Conservation (phyloP, 1,284 basidiomycete genomes). For the Volvariella volvacea region DNA sequence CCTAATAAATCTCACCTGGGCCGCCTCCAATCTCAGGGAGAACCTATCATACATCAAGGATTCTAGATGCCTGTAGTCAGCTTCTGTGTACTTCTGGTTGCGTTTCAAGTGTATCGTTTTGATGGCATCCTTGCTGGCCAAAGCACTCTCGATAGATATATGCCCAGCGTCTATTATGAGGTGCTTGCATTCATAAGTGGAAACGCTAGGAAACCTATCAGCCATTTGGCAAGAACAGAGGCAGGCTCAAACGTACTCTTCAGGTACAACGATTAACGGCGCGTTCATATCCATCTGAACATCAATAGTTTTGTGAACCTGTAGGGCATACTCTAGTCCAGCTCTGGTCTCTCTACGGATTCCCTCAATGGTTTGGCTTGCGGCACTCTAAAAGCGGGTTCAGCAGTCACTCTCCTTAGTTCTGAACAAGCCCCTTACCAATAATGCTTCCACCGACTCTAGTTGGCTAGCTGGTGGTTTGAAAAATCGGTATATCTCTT, state of each 20-base stretch:
- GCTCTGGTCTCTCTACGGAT: constrained; percentile 93
- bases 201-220: constrained; percentile 47
- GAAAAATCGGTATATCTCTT: constrained; percentile 90
- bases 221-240: background rate
- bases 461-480: constrained; percentile 93
- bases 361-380: constrained; percentile 92
- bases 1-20: constrained; percentile 49
- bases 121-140: constrained; percentile 82
- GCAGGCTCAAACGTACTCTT: constrained; percentile 59
- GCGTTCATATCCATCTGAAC: constrained; percentile 96
- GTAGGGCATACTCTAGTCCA: constrained; percentile 89
- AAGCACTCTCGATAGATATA: constrained; percentile 87
- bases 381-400: too few relatives aligned
- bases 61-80: constrained; percentile 86
- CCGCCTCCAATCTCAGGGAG: constrained; percentile 79
- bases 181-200: constrained; percentile 74
- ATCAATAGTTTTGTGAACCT: constrained; percentile 94
- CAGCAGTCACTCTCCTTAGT: too few relatives aligned
- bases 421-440: too few relatives aligned
- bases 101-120: constrained; percentile 82
- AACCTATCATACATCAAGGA: constrained; percentile 97
- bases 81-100: constrained; percentile 81
- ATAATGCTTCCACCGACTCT: constrained; percentile 88
- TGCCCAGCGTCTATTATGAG: constrained; percentile 96
- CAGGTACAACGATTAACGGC: constrained; percentile 95